Evolutionary conservation across 2,329 filamentous ascomycete species (phyloP).

Genomic region (Rachicladosporium sp.): DNA sequence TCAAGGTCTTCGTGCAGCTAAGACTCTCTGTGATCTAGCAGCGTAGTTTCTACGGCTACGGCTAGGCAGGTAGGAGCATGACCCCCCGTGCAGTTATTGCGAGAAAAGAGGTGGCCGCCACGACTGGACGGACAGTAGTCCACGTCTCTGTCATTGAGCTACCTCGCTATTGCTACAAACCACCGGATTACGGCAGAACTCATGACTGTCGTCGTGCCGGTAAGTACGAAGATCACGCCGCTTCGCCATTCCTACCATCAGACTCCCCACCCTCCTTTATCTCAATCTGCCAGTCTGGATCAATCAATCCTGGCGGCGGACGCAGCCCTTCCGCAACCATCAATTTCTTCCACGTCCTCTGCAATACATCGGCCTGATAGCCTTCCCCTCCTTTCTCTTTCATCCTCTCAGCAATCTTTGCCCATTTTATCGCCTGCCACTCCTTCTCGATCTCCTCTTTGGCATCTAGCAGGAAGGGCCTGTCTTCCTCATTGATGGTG

Average conservation of each 20-base stretch:
- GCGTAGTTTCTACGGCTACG: too few species aligned
- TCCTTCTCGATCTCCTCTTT: constrained; percentile 29
- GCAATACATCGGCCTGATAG: constrained; percentile 23
- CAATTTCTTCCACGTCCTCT: constrained; percentile 31
- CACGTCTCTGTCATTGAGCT: too few species aligned
- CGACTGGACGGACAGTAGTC: too few species aligned
- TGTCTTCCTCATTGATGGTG: constrained; percentile 25
- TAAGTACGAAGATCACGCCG: background rate
- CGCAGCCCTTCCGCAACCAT: constrained; percentile 15
- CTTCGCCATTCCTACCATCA: background rate
- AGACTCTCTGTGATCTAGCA: too few species aligned
- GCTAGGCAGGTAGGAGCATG: too few species aligned
- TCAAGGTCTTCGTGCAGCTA: too few species aligned
- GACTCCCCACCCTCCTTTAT: constrained; percentile 4
- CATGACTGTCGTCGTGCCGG: background rate
- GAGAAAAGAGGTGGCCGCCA: too few species aligned
- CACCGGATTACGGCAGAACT: too few species aligned
- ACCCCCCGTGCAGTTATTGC: too few species aligned
- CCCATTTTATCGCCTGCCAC: constrained; percentile 30
- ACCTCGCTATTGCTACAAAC: too few species aligned
- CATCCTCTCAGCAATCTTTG: constrained; percentile 23
- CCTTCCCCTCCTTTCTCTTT: constrained; percentile 19
- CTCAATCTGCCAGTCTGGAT: constrained; percentile 14
- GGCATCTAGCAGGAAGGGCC: constrained; percentile 20
- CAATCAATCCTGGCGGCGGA: constrained; percentile 14